These are phyloP conservation scores for Pseudonitzschia delicatissima DNA, from an alignment of 108 stramenopile genomes.

Conservation along the genomic window DNA sequence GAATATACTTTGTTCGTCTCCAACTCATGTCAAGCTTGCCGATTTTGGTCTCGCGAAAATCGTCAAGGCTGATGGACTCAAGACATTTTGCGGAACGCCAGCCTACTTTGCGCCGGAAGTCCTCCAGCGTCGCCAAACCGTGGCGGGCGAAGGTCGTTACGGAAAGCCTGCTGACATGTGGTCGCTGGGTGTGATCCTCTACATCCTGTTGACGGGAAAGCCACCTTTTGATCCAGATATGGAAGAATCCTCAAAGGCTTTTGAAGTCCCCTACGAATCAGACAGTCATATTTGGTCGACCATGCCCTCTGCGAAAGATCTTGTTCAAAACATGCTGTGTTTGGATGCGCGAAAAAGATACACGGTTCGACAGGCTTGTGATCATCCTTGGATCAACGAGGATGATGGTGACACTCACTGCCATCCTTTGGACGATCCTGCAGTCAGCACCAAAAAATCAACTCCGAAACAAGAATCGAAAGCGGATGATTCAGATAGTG, in stretches of 20 bases:
- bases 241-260: conserved; percentile 19
- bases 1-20: conserved; percentile 76
- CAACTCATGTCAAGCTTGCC: conserved; percentile 62
- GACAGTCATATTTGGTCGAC: conserved; percentile 20
- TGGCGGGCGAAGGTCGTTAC: conserved; percentile 75
- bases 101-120: conserved; percentile 94
- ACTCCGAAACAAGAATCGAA: neutral
- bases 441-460: conserved; percentile 18
- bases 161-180: conserved; percentile 85
- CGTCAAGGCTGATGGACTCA: conserved; percentile 65
- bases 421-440: conserved; percentile 80
- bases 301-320: conserved; percentile 59
- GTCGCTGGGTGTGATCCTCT: conserved; percentile 85
- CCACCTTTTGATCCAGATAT: conserved; percentile 72
- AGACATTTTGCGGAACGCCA: conserved; percentile 93
- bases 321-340: conserved; percentile 57
- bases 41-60: conserved; percentile 93
- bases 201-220: conserved; percentile 72
- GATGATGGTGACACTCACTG: conserved; percentile 87
- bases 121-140: conserved; percentile 63
- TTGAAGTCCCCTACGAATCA: conserved; percentile 40
- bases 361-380: conserved; percentile 67
- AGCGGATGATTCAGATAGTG: neutral
- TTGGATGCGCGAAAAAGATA: conserved; percentile 62
- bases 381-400: conserved; percentile 73